Evolutionary conservation across 2,329 filamentous ascomycete species (phyloP).

Genomic region (Cercospora nicotianae): DNA sequence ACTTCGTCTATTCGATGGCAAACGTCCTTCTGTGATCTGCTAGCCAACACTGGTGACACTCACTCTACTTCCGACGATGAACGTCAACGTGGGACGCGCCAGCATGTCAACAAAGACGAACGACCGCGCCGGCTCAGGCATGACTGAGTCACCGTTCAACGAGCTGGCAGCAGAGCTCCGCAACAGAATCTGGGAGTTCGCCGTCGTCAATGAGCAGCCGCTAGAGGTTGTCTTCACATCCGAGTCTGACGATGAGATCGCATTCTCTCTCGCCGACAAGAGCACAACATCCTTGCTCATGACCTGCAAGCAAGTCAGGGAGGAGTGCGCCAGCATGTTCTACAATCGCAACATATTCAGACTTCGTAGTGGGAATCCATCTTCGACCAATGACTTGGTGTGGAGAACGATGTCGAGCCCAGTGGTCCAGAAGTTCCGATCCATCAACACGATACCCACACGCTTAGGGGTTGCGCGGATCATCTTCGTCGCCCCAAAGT

Average conservation of each 20-base stretch:
- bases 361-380: not conserved
- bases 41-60: too few relatives aligned
- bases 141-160: not conserved
- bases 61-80: too few relatives aligned
- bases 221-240: not conserved
- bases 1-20: not conserved
- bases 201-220: not conserved
- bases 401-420: too few relatives aligned
- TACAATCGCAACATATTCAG: not conserved
- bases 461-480: too few relatives aligned
- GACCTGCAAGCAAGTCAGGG: not conserved
- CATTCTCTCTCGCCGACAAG: not conserved
- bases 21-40: too few relatives aligned
- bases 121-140: too few relatives aligned
- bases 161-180: not conserved
- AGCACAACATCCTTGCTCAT: not conserved
- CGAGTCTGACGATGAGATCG: not conserved
- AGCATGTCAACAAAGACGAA: too few relatives aligned
- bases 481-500: too few relatives aligned
- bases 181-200: not conserved
- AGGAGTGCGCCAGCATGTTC: not conserved
- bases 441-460: too few relatives aligned
- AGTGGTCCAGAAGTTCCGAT: too few relatives aligned
- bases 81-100: too few relatives aligned
- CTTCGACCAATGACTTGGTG: too few relatives aligned